Conservation (phyloP, 495 filamentous ascomycete species). For the Bathelium albidoporum region DNA sequence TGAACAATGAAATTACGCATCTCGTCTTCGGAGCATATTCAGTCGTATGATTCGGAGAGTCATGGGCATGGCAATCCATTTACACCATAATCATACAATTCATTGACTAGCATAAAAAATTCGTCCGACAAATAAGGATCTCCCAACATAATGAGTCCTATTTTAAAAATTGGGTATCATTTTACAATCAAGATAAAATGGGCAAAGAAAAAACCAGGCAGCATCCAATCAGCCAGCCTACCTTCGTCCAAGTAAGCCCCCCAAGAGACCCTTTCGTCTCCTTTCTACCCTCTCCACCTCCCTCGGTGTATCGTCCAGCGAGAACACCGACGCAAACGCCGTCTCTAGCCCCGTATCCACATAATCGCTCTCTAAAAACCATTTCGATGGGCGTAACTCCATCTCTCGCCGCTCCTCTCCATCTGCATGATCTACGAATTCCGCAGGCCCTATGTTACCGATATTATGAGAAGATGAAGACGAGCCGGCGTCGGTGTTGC, state of each 20-base stretch:
- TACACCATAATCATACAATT: too few species aligned
- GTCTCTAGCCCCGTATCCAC: conserved; percentile 15
- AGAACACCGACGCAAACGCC: conserved; percentile 13
- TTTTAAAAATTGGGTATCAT: not conserved
- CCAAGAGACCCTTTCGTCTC: not conserved
- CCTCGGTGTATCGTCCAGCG: conserved; percentile 11
- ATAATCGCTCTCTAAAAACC: conserved; percentile 7
- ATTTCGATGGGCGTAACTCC: not conserved
- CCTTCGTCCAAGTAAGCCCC: not conserved
- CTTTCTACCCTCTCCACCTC: not conserved
- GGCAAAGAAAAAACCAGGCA: too few species aligned
- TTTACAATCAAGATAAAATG: not conserved
- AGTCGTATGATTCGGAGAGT: too few species aligned
- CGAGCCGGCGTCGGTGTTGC: not conserved
- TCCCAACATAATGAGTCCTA: not conserved
- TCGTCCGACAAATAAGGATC: too few species aligned
- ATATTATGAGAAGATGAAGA: not conserved
- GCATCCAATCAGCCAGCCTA: not conserved
- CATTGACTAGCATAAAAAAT: too few species aligned
- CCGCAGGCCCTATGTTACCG: not conserved
- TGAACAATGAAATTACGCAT: too few species aligned
- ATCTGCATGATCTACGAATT: not conserved
- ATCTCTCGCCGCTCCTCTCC: not conserved
- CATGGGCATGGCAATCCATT: too few species aligned
- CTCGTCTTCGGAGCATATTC: too few species aligned